Conservation (phyloP, 1,284 basidiomycete species). For the Hemileia vastatrix region DNA sequence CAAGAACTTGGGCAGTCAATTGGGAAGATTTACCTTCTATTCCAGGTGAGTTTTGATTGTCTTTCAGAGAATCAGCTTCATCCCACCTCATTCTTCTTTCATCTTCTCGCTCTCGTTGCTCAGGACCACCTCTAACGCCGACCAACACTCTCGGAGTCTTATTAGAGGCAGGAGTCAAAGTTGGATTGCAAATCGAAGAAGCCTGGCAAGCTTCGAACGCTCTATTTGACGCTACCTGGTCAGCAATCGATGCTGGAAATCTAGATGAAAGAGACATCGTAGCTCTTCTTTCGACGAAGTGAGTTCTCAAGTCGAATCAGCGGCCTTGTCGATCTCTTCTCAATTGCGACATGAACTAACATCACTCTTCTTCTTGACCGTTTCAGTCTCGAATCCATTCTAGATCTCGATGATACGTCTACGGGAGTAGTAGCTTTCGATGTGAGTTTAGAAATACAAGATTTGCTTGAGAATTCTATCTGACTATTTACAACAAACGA, state of each 20-base stretch:
- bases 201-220: constrained; percentile 35
- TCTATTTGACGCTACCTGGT: constrained; percentile 32
- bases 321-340: not conserved
- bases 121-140: constrained; percentile 30
- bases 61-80: no score
- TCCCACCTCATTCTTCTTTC: no score
- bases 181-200: constrained; percentile 35
- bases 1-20: constrained; percentile 30
- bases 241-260: constrained; percentile 26
- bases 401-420: not conserved
- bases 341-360: not conserved
- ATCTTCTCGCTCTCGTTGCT: no score
- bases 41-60: not conserved
- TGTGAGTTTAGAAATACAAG: not conserved
- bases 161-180: constrained; percentile 30
- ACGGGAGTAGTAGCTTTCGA: not conserved
- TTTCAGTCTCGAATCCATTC: not conserved
- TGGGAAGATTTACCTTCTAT: constrained; percentile 32
- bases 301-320: not conserved
- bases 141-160: constrained; percentile 32
- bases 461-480: not conserved
- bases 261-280: constrained; percentile 25
- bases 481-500: constrained; percentile 28
- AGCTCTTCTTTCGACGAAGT: constrained; percentile 14
- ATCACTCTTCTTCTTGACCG: not conserved